Evolutionary conservation across 2,329 filamentous ascomycete genomes (phyloP).

Genomic region (Bipolaris victoriae): DNA sequence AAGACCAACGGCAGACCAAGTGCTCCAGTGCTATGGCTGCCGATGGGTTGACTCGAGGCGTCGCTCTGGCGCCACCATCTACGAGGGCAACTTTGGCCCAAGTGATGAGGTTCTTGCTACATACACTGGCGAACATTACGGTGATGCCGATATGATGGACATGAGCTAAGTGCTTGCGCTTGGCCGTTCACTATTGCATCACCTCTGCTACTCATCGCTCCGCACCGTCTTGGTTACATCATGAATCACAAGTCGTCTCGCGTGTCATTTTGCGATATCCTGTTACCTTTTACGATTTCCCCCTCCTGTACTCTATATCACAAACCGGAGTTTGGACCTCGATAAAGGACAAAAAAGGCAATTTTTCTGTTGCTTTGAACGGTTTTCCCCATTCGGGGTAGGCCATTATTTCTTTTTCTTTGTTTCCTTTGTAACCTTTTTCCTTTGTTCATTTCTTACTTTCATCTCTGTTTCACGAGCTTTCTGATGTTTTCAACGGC

Average conservation of each 20-base stretch:
- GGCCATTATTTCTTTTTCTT: conserved; percentile 1
- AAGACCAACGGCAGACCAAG: conserved; percentile 75
- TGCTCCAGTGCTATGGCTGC: conserved; percentile 75
- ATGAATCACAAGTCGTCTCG: conserved; percentile 19
- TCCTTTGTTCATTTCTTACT: conserved; percentile 17
- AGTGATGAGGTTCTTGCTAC: conserved; percentile 63
- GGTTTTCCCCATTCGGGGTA: conserved; percentile 5
- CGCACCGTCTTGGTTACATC: conserved; percentile 16
- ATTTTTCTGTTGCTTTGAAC: conserved; percentile 21
- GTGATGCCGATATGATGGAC: conserved; percentile 67
- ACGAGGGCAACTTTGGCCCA: conserved; percentile 94
- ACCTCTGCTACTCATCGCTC: background rate
- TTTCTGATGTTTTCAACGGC: conserved; percentile 17
- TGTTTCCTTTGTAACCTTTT: conserved; percentile 9
- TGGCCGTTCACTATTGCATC: background rate
- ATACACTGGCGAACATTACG: conserved; percentile 51
- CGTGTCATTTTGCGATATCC: conserved; percentile 17
- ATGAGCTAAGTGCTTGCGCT: conserved; percentile 36
- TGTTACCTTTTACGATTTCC: conserved; percentile 12
- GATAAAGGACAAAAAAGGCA: conserved; percentile 16
- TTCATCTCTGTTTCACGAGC: conserved; percentile 13
- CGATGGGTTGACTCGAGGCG: conserved; percentile 80
- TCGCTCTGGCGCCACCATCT: conserved; percentile 89
- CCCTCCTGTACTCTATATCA: conserved; percentile 16
- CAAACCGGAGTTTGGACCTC: conserved; percentile 23